Conservation (phyloP, 768 basidiomycete genomes). For the Leccinum truebloodii region DNA sequence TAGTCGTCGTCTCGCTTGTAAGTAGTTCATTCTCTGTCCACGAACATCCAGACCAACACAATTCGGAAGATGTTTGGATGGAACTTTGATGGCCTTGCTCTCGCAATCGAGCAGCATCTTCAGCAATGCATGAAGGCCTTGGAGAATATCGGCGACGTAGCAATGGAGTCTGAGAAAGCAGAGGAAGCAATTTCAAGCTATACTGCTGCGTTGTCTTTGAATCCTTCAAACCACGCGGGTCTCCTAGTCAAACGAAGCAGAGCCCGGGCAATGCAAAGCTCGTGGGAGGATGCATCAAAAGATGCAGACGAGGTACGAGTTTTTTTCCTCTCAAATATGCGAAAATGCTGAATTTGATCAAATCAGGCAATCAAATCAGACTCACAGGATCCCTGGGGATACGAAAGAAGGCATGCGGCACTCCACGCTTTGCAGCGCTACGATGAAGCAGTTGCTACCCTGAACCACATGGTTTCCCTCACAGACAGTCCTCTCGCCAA, state of each 20-base stretch:
- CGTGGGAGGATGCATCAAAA: slow-evolving; percentile 9
- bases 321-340: too few relatives aligned
- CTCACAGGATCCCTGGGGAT: neutral
- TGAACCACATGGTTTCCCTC: slow-evolving; percentile 6
- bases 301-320: slow-evolving; percentile 16
- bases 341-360: fast-evolving
- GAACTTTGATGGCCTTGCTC: slow-evolving; percentile 8
- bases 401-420: slow-evolving; percentile 4
- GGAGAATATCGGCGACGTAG: slow-evolving; percentile 2
- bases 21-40: neutral
- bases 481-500: neutral
- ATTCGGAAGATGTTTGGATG: slow-evolving; percentile 11
- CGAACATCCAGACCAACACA: neutral
- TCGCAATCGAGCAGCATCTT: neutral
- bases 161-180: neutral
- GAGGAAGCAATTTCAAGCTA: slow-evolving; percentile 4
- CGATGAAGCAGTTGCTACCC: neutral
- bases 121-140: neutral
- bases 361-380: slow-evolving; percentile 4
- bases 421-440: neutral
- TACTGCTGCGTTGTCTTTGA: slow-evolving; percentile 1
- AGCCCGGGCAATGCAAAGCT: neutral
- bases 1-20: slow-evolving; percentile 12
- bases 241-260: slow-evolving; percentile 15
- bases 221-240: neutral